A percentile compares a stretch with the other conserved stretches of the same genome.
phyloP scores from a whole-genome alignment of 371 early-diverging fungal species.

The Mortierella sp. region DNA sequence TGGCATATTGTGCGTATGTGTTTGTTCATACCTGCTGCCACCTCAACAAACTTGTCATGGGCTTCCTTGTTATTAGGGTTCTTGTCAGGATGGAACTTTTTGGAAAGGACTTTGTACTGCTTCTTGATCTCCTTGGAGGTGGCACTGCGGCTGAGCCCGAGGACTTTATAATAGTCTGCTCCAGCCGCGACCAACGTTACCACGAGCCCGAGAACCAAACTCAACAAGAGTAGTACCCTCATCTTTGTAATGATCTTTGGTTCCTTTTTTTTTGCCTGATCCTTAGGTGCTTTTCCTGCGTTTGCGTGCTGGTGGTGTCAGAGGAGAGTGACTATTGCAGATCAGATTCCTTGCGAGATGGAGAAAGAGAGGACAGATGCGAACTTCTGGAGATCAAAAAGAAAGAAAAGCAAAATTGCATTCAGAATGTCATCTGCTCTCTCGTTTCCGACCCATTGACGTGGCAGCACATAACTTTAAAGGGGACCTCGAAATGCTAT shows the following conservation, averaged over 20 bases:
- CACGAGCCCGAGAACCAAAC: slow-evolving; percentile 38
- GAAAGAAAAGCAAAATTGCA: too few relatives aligned
- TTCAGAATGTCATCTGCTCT: too few relatives aligned
- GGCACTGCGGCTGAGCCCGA: slow-evolving; percentile 88
- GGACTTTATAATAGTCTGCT: slow-evolving; percentile 81
- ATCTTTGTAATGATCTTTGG: slow-evolving; percentile 11
- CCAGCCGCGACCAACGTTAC: slow-evolving; percentile 50
- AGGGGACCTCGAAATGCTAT: too few relatives aligned
- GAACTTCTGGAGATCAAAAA: too few relatives aligned
- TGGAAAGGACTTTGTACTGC: slow-evolving; percentile 90
- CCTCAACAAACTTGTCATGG: slow-evolving; percentile 91
- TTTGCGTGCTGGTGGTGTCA: neutral
- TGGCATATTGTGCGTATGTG: neutral
- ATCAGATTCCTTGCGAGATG: too few relatives aligned
- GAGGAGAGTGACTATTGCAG: too few relatives aligned
- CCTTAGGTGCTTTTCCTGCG: neutral
- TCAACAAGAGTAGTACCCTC: slow-evolving; percentile 31
- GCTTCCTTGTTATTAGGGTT: slow-evolving; percentile 86
- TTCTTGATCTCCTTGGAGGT: slow-evolving; percentile 88
- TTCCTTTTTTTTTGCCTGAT: neutral
- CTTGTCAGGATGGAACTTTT: slow-evolving; percentile 94
- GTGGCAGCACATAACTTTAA: too few relatives aligned
- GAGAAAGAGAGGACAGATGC: too few relatives aligned
- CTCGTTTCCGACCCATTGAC: too few relatives aligned
- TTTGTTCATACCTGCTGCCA: slow-evolving; percentile 79